These are phyloP conservation scores for Aegilops tauschii DNA, from an alignment of 176 grass and related monocot species.

Conservation along the genomic window DNA sequence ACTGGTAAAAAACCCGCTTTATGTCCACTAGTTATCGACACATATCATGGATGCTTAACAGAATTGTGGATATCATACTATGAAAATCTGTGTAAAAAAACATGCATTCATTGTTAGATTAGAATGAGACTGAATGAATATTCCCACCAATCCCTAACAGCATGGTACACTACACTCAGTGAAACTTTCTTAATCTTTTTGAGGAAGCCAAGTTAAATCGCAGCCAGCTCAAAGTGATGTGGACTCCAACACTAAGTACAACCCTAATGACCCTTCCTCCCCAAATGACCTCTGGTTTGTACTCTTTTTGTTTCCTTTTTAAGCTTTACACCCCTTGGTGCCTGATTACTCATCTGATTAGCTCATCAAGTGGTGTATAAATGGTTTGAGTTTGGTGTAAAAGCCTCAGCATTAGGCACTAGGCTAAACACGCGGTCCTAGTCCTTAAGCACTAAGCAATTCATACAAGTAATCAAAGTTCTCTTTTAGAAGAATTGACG, in stretches of 20 bases:
- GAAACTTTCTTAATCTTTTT: not conserved
- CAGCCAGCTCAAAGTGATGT: constrained; percentile 43
- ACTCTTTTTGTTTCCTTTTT: not conserved
- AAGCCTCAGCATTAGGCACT: constrained; percentile 5
- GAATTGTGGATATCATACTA: not conserved
- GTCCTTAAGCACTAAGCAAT: constrained; percentile 36
- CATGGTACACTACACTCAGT: not conserved
- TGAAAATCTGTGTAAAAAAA: not conserved
- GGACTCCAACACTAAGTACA: constrained; percentile 33
- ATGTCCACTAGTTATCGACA: not conserved
- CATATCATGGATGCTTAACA: not conserved
- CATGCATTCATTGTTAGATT: not conserved
- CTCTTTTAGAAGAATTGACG: not conserved
- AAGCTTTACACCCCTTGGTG: constrained; percentile 30
- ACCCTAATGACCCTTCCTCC: not conserved
- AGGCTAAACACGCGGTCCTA: constrained; percentile 14
- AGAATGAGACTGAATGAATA: not conserved
- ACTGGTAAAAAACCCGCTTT: not conserved
- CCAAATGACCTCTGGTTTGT: not conserved
- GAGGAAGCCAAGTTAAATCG: constrained; percentile 14
- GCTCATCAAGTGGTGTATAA: constrained; percentile 24
- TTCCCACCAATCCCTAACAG: not conserved
- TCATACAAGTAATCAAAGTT: not conserved
- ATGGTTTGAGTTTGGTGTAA: constrained; percentile 13
- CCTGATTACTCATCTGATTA: constrained; percentile 5